Base-by-base conservation (phyloP, 495 filamentous ascomycete genomes). In the Cryomyces antarcticus region DNA sequence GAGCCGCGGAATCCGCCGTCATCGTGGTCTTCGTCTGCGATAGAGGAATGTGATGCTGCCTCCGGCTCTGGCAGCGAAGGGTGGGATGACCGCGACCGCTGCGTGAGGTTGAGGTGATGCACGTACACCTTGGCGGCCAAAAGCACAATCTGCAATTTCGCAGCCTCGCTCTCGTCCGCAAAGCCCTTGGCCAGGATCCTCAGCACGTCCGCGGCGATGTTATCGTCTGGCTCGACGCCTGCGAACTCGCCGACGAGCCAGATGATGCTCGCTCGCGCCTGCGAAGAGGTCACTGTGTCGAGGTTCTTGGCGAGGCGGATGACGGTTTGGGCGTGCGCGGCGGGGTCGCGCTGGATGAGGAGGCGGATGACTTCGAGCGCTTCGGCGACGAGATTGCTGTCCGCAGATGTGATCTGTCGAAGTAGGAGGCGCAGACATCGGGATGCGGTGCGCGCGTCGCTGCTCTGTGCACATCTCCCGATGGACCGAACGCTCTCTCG, bases 241-340 rank as follows among this genome's bases (percentile, higher is more conserved):
- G 89, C 73, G 52, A 84, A 96, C 60, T 97, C 89, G 41, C 89
- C 89, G 0, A 97, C 87, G 4, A 97, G 75, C 89, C 89, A 97
- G 49, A 96, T 82, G 46, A 96, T 94, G 30, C 77, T 88, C 10
- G 92, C 88, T 43, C 89, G 69, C 4, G 89, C 92, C 42, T 80
- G 77, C 5, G 89, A 73, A 44, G 83, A 82, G 2, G 77, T 85
- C 6, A 81, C 79, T 4, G 75, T 75, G 46, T 94, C 86, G 5
- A 97, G 72, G 48, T 92, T 80, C 57, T 85, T 93, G 6, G 92
- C 88, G n/a, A 97, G 63, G 38, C 83, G 71, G 31, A 94, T 74
- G 5, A 97, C 87, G 0, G 88, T 97, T 41, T 65, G 68, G 30
- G 64, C 65, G 51, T 95, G 89, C 10, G 73, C 73, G 24, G 66